phyloP scores from a whole-genome alignment of 225 moss, liverwort and hornwort species.

The Rhytidiadelphus loreus region DNA sequence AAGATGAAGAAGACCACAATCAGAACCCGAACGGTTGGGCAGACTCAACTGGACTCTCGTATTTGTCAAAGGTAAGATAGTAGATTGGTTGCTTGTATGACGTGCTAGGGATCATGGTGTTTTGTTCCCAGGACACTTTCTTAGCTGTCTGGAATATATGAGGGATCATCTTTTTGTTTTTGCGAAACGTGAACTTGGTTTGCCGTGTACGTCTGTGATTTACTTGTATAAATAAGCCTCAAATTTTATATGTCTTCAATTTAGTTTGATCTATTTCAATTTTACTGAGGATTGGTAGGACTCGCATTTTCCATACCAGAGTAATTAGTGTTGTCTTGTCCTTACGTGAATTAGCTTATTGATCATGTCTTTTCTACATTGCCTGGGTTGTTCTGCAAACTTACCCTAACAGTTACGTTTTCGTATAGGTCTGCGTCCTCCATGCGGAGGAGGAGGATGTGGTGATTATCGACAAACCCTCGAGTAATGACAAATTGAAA shows the following conservation, averaged over 20 bases:
- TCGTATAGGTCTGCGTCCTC: constrained; percentile 7
- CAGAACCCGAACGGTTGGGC: not conserved
- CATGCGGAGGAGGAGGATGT: constrained; percentile 37
- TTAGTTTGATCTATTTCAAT: not conserved
- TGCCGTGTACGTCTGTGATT: not conserved
- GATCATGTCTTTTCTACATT: not conserved
- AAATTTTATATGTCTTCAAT: not conserved
- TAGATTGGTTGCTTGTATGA: not conserved
- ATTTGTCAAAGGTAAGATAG: constrained; percentile 24
- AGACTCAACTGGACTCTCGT: not conserved
- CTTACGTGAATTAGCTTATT: not conserved
- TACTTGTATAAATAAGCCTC: not conserved
- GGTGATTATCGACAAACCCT: constrained; percentile 37
- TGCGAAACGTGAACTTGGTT: not conserved
- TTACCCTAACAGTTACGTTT: not conserved
- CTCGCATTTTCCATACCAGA: not conserved
- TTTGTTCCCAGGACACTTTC: not conserved
- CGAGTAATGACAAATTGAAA: not conserved
- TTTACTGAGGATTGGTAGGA: not conserved
- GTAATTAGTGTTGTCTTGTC: not conserved
- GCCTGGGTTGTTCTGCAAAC: not conserved
- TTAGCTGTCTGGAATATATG: not conserved
- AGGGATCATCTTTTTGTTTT: not conserved
- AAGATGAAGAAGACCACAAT: constrained; percentile 26
- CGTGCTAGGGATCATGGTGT: not conserved